Evolutionary conservation across 345 rosid genomes (phyloP), one percentile per base, ranked within the genome.

Genomic region (Salix udensis): DNA sequence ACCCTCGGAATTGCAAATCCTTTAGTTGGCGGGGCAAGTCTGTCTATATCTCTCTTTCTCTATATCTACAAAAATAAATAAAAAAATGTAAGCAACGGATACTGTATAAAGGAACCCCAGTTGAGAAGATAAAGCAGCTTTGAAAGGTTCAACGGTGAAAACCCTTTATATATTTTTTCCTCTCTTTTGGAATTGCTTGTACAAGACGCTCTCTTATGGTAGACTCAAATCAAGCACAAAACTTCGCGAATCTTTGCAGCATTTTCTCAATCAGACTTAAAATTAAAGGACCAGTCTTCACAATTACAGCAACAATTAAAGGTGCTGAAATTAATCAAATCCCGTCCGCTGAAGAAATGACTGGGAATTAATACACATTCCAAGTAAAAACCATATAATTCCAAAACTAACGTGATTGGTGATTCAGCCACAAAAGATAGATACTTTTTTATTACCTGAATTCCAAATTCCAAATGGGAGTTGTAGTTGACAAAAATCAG

Each of bases 91-190:
- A 23, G 62, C 44, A 74, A 79, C 78, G 78, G 77, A 73, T 68
- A 78, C 73, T 73, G 81, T 73, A n/a, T 44, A 67, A 76, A 78
- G 50, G 76, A 78, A 42, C 64, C 55, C 61, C 53, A 78, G 50
- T 9, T 8, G 26, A 65, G 71, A 62, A 37, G 24, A 36, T 21
- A 76, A 78, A 78, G 81, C 81, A 39, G 73, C 76, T 67, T 73
- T 78, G 77, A 67, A 78, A 67, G 77, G 74, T 73, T 73, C 73
- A 78, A 58, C 77, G 77, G 77, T 60, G 67, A 73, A n/a, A 78
- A 78, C 48, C 61, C 64, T 31, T 40, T 73, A 58, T 30, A 16
- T 30, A 21, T 58, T 31, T 9, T 18, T n/a, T 48, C 53, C 40
- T 72, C 67, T 61, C 76, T 76, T 61, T 76, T 69, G 58, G 68